phyloP scores from a whole-genome alignment of 345 rosid genomes.

The Rhodamnia rubescens region DNA sequence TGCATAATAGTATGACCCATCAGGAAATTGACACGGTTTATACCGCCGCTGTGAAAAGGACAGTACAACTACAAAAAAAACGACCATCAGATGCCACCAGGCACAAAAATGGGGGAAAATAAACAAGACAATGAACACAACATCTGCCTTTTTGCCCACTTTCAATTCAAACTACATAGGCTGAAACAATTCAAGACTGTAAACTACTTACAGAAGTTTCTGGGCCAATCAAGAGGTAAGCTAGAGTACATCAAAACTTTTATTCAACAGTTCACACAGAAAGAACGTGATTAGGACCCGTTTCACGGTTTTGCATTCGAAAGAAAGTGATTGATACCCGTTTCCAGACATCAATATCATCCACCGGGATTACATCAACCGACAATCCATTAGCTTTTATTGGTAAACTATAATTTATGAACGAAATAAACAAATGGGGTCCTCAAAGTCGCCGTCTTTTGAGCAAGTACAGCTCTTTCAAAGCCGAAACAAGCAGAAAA shows the following conservation, averaged over 20 bases:
- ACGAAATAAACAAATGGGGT: background rate
- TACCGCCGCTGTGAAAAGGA: background rate
- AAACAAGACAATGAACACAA: background rate
- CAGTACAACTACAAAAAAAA: background rate
- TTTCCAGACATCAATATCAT: constrained; percentile 3
- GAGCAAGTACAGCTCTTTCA: background rate
- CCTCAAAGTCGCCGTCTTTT: background rate
- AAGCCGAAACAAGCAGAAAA: background rate
- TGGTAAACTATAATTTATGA: background rate
- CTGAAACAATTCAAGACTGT: background rate
- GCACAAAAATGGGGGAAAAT: background rate
- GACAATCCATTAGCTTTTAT: constrained; percentile 6
- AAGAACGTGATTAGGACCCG: background rate
- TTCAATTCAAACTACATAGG: background rate
- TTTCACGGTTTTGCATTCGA: background rate
- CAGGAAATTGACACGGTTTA: background rate
- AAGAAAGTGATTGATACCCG: constrained; percentile 13
- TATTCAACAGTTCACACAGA: background rate
- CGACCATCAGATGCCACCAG: background rate
- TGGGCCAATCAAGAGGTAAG: background rate
- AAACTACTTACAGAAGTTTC: background rate
- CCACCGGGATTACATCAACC: constrained; percentile 14
- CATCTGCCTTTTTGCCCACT: background rate
- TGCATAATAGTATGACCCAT: background rate
- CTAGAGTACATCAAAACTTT: background rate